Evolutionary conservation across 106 monocot genomes (phyloP), one percentile per base, ranked within the genome.

Genomic region (Iris macrosiphon): DNA sequence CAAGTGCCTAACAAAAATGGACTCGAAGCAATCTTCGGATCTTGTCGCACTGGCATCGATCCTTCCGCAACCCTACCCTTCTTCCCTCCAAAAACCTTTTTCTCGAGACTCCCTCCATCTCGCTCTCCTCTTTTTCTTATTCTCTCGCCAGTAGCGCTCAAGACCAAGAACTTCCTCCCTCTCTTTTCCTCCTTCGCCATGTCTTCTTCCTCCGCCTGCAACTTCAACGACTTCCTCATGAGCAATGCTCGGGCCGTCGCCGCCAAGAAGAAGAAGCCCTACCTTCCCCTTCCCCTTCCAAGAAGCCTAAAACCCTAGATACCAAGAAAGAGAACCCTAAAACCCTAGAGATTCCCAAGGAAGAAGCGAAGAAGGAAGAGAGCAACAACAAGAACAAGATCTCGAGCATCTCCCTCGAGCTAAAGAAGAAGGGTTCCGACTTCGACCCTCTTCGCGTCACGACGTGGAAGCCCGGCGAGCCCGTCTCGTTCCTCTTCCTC

Each of bases 401-500:
- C n/a, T n/a, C n/a, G n/a, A n/a, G n/a, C 9, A 10, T 58, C 7
- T 14, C 45, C 16, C 45, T 67, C 23, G 79, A 95, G 62, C 60
- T 95, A 29, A 85, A 57, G 76, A 79, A 75, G 76, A 89, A 89
- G 39, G 67, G 74, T 11, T 5, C 65, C 43, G 82, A 83, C 11
- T 90, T 86, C 66, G 41, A 86, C 31, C 89, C 85, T 0, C 67
- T 24, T 50, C 52, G 60, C 3, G 90, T 72, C 1, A 83, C 89
- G 18, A 71, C 66, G 3, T 96, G 96, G 96, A 79, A 70, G 34
- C 63, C 63, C 25, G 86, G 80, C 7, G 77, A 90, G n/a, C 77
- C 82, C 2, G 90, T 96, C 7, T 83, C 96, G 6, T 96, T 96
- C 60, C 40, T 79, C 28, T 96, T 96, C 69, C 77, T 96, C 12